Percentiles rank a stretch among this genome's conserved stretches.
Conservation (phyloP, 305 asterid genomes). For the Petunia hybrid region DNA sequence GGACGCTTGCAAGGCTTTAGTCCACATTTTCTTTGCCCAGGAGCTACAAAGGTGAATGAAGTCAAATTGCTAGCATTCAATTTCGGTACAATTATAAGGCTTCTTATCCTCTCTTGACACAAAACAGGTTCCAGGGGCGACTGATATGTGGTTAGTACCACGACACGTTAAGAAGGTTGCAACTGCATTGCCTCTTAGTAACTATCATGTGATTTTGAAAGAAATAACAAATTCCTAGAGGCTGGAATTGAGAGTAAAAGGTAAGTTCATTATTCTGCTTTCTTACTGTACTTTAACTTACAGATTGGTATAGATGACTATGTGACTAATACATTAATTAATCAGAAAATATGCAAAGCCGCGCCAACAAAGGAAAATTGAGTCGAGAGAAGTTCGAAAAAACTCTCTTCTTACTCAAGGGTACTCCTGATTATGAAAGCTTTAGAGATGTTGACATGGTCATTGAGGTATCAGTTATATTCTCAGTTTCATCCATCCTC, state of each 20-base stretch:
- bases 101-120: neutral
- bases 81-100: neutral
- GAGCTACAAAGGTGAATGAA: conserved; percentile 76
- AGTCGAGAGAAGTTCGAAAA: conserved; percentile 74
- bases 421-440: conserved; percentile 80
- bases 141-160: conserved; percentile 83
- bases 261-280: conserved; percentile 46
- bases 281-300: conserved; percentile 20
- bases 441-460: conserved; percentile 93
- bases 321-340: conserved; percentile 27
- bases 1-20: conserved; percentile 92
- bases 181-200: conserved; percentile 76
- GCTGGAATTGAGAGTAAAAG: conserved; percentile 80
- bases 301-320: neutral
- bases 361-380: conserved; percentile 90
- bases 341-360: conserved; percentile 83
- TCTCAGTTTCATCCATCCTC: neutral
- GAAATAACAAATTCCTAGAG: conserved; percentile 88
- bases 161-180: conserved; percentile 85
- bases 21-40: conserved; percentile 95
- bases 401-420: conserved; percentile 75
- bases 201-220: conserved; percentile 75
- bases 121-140: conserved; percentile 83
- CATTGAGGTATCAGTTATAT: conserved; percentile 71
- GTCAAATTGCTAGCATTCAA: neutral